These are phyloP conservation scores for Teunomyces aglyptinius DNA, from an alignment of 805 yeast species.

Conservation along the genomic window DNA sequence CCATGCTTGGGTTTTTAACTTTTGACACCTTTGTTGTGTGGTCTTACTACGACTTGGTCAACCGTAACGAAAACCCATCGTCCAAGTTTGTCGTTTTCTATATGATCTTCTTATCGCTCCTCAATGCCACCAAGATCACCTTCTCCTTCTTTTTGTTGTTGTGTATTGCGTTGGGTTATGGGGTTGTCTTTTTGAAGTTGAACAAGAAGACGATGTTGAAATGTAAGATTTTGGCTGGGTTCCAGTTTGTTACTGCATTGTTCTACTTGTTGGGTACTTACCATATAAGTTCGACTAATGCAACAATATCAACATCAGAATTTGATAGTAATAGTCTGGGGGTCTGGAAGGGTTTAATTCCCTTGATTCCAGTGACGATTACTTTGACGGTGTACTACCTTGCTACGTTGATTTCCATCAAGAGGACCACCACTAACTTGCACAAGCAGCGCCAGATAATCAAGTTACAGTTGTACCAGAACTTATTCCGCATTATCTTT, in stretches of 20 bases:
- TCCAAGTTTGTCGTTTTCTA: slow-evolving; percentile 64
- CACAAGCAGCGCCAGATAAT: slow-evolving; percentile 87
- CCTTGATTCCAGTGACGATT: slow-evolving; percentile 68
- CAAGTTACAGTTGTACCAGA: slow-evolving; percentile 82
- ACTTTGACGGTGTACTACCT: slow-evolving; percentile 73
- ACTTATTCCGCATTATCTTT: slow-evolving; percentile 70
- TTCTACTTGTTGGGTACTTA: slow-evolving; percentile 36
- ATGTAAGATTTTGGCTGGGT: slow-evolving; percentile 42
- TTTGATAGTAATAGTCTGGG: slow-evolving; percentile 48
- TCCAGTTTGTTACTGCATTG: slow-evolving; percentile 36
- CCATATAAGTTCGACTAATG: slow-evolving; percentile 27
- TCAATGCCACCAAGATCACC: slow-evolving; percentile 79
- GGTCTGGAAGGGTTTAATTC: slow-evolving; percentile 47
- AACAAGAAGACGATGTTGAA: slow-evolving; percentile 70
- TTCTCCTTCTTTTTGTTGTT: slow-evolving; percentile 81
- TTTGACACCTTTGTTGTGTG: slow-evolving; percentile 83
- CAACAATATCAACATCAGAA: slow-evolving; percentile 16
- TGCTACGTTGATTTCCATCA: slow-evolving; percentile 68
- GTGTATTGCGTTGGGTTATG: slow-evolving; percentile 88
- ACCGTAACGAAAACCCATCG: slow-evolving; percentile 48
- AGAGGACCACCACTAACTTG: slow-evolving; percentile 69
- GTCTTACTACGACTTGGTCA: slow-evolving; percentile 86
- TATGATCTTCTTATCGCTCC: slow-evolving; percentile 71
- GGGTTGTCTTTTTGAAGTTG: slow-evolving; percentile 85
- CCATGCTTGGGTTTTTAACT: slow-evolving; percentile 77